Percentiles rank a stretch among this genome's conserved stretches.
phyloP scores from a whole-genome alignment of 2,329 filamentous ascomycete species.

The Fusarium sp. region DNA sequence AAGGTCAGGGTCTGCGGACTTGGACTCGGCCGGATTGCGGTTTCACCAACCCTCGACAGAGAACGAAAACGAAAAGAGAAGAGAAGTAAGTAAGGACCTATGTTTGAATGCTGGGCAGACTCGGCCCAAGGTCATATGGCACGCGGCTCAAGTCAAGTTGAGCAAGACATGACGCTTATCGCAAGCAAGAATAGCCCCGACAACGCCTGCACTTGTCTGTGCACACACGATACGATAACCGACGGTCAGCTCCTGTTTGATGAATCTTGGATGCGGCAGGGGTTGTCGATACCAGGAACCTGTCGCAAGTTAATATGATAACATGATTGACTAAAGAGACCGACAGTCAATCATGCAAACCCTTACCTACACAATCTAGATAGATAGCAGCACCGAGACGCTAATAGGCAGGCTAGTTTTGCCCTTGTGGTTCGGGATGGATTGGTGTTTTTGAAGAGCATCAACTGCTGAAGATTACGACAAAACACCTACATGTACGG shows the following conservation, averaged over 20 bases:
- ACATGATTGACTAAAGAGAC: conserved; percentile 26
- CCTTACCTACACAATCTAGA: conserved; percentile 1
- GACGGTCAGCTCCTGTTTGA: conserved; percentile 6
- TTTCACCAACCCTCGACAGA: conserved; percentile 4
- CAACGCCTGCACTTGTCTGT: conserved; percentile 21
- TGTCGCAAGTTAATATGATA: conserved; percentile 28
- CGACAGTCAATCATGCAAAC: conserved; percentile 11
- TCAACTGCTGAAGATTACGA: conserved; percentile 3
- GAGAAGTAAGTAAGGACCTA: background rate
- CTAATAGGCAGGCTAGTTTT: conserved; percentile 22
- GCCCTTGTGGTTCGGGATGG: conserved; percentile 8
- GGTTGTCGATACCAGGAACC: conserved; percentile 29
- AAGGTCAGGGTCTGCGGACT: conserved; percentile 25
- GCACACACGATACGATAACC: conserved; percentile 39
- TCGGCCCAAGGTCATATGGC: conserved; percentile 32
- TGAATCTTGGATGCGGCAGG: conserved; percentile 14
- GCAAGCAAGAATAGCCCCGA: conserved; percentile 28
- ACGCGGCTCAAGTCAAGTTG: conserved; percentile 32
- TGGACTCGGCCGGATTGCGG: background rate
- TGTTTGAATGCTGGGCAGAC: conserved; percentile 15
- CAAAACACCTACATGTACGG: background rate
- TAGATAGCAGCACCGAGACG: conserved; percentile 14
- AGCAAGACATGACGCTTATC: conserved; percentile 40
- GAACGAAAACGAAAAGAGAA: background rate
- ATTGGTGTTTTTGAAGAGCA: conserved; percentile 4